These are phyloP conservation scores for Alternaria conjuncta DNA, from an alignment of 2,329 filamentous ascomycete species.

Conservation along the genomic window DNA sequence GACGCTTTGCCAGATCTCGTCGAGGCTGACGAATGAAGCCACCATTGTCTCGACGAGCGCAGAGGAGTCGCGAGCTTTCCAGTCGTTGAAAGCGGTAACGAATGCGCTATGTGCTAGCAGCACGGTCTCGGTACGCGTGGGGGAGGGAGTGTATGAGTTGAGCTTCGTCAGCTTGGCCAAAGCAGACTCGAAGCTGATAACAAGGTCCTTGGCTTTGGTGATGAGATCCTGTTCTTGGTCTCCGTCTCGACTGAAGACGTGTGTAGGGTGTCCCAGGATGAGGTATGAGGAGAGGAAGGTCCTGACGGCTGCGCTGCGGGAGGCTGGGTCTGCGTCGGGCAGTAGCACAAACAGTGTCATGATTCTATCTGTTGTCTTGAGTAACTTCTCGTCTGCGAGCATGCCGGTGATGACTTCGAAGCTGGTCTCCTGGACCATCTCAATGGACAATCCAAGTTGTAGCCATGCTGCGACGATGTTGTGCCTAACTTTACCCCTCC, in stretches of 20 bases:
- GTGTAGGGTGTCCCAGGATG: conserved; percentile 78
- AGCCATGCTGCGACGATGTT: conserved; percentile 70
- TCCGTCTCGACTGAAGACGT: conserved; percentile 78
- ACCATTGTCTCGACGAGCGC: conserved; percentile 83
- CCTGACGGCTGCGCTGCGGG: conserved; percentile 70
- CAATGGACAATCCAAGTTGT: conserved; percentile 71
- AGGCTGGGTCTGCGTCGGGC: conserved; percentile 62
- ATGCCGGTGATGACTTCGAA: conserved; percentile 78
- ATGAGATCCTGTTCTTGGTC: conserved; percentile 75
- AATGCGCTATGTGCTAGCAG: conserved; percentile 76
- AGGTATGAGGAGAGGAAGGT: conserved; percentile 82
- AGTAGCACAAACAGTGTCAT: conserved; percentile 72
- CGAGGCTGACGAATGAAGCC: conserved; percentile 83
- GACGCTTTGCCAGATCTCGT: conserved; percentile 83
- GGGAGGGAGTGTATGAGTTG: conserved; percentile 72
- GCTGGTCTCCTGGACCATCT: conserved; percentile 70
- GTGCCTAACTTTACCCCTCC: conserved; percentile 66
- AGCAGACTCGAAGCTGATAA: conserved; percentile 79
- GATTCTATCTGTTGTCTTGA: conserved; percentile 69
- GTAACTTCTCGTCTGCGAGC: conserved; percentile 70
- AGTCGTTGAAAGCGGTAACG: conserved; percentile 79
- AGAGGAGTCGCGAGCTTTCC: conserved; percentile 81
- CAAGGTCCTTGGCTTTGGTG: conserved; percentile 75
- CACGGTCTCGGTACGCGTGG: conserved; percentile 66
- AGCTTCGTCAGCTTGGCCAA: conserved; percentile 68